A percentile compares a stretch with the other conserved stretches of the same genome.
Evolutionary conservation across 75 land plant species (phyloP).

Genomic region (Chamaecyparis obtusa): DNA sequence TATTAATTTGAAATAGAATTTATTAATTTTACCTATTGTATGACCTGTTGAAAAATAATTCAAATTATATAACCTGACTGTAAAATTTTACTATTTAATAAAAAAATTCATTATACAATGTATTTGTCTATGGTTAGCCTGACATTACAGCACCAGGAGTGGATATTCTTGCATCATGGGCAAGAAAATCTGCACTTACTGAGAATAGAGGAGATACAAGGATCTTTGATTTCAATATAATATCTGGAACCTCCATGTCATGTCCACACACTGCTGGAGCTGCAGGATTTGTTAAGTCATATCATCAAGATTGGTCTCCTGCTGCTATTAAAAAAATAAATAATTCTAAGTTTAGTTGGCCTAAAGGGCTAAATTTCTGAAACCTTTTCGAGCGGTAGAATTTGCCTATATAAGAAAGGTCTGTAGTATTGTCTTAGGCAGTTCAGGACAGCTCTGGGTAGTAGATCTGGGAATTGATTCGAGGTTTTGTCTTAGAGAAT

Average conservation of each 20-base stretch:
- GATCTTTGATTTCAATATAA: conserved; percentile 18
- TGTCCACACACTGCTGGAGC: neutral
- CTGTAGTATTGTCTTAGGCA: too few relatives aligned
- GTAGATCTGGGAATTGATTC: too few relatives aligned
- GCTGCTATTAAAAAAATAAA: neutral
- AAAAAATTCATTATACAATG: neutral
- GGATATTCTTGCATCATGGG: conserved; percentile 49
- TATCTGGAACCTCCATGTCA: conserved; percentile 68
- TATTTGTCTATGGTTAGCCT: conserved; percentile 29
- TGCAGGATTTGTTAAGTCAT: neutral
- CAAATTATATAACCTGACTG: neutral
- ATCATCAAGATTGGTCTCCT: neutral
- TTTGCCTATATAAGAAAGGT: too few relatives aligned
- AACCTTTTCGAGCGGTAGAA: too few relatives aligned
- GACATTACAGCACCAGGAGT: conserved; percentile 70
- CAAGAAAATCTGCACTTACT: conserved; percentile 23
- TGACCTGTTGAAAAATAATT: neutral
- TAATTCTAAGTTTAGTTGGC: too few relatives aligned
- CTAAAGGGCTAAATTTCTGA: too few relatives aligned
- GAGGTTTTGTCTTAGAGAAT: too few relatives aligned
- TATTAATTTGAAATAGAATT: neutral
- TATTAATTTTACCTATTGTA: neutral
- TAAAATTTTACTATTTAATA: neutral
- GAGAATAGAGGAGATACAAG: conserved; percentile 14
- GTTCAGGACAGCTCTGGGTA: too few relatives aligned